A percentile compares a stretch with the other conserved stretches of the same genome.
Conservation (phyloP, 306 rosid genomes). For the Dalbergia oliveri region DNA sequence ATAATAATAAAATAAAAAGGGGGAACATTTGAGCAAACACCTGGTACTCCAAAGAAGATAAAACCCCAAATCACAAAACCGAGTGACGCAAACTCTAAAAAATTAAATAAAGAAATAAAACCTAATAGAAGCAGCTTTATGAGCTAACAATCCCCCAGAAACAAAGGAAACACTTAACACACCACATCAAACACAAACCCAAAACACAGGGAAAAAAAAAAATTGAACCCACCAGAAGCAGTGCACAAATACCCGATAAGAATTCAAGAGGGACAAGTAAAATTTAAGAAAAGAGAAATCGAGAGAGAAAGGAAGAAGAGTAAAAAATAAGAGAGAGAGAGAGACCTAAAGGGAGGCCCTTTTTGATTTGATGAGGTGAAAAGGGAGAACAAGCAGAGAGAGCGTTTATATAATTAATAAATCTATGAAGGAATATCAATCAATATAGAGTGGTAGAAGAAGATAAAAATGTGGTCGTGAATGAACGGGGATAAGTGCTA, state of each 20-base stretch:
- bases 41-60: constrained; percentile 1
- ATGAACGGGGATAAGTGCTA: constrained; percentile 25
- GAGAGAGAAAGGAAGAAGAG: background rate
- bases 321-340: background rate
- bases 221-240: constrained; percentile 45
- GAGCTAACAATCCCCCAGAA: constrained; percentile 6
- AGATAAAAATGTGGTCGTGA: constrained; percentile 52
- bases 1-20: background rate
- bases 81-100: constrained; percentile 1
- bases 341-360: constrained; percentile 36
- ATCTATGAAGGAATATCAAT: background rate
- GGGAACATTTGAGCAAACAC: constrained; percentile 15
- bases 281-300: background rate
- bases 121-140: constrained; percentile 41
- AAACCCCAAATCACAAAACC: background rate
- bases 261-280: background rate
- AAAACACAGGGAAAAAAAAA: background rate
- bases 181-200: background rate
- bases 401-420: constrained; percentile 29
- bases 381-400: constrained; percentile 33
- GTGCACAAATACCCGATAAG: constrained; percentile 4
- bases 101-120: constrained; percentile 5
- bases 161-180: constrained; percentile 24
- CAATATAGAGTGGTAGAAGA: constrained; percentile 11
- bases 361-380: constrained; percentile 22